A percentile compares a stretch with the other conserved stretches of the same genome.
phyloP scores from a whole-genome alignment of 2,329 filamentous ascomycete species.

The Penicillium palitans region DNA sequence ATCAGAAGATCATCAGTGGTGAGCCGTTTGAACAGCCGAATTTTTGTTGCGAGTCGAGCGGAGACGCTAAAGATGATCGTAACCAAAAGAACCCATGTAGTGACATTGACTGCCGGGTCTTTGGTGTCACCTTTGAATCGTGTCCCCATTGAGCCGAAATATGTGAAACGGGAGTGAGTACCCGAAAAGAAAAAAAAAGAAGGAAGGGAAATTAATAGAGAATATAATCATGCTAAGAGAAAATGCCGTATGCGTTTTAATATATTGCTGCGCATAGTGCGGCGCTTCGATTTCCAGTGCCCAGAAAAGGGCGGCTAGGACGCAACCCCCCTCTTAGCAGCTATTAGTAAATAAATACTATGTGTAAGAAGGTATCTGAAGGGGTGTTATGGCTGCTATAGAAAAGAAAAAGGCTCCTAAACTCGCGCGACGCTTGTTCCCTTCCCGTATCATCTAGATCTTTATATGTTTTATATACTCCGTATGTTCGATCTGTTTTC shows the following conservation, averaged over 20 bases:
- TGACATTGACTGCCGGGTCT: conserved; percentile 26
- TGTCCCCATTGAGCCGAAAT: conserved; percentile 17
- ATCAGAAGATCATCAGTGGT: conserved; percentile 26
- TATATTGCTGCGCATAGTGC: not conserved
- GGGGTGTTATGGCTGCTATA: not conserved
- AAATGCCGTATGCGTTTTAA: not conserved
- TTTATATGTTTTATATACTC: not conserved
- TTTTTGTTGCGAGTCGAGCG: conserved; percentile 25
- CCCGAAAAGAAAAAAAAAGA: not conserved
- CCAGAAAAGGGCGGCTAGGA: not conserved
- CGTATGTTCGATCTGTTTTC: not conserved
- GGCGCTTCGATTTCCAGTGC: not conserved
- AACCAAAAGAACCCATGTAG: conserved; percentile 25
- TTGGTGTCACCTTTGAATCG: conserved; percentile 24
- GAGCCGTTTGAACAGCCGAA: conserved; percentile 22
- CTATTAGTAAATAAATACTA: not conserved
- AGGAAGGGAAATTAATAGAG: too few relatives aligned
- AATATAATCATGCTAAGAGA: not conserved
- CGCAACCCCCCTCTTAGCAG: not conserved
- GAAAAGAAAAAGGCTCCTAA: not conserved
- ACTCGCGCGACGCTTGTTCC: not conserved
- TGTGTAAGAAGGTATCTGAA: not conserved
- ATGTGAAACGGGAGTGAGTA: not conserved
- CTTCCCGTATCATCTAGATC: not conserved
- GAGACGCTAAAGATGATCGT: conserved; percentile 22